A percentile compares a stretch with the other conserved stretches of the same genome.
phyloP scores from a whole-genome alignment of 352 stramenopile species.

The Globisporangium parvum region DNA sequence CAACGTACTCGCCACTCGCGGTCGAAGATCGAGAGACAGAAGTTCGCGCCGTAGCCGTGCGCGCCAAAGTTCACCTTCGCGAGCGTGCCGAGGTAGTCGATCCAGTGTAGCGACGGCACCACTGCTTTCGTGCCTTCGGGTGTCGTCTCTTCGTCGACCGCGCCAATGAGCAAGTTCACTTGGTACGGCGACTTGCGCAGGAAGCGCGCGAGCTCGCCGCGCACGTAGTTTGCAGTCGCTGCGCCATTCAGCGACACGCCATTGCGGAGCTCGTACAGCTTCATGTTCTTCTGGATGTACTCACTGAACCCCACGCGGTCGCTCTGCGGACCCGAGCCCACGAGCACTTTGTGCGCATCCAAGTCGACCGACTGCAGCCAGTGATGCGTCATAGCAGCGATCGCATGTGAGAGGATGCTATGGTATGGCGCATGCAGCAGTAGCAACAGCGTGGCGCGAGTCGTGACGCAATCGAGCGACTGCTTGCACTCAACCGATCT shows the following conservation, averaged over 20 bases:
- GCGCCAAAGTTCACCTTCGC: slow-evolving; percentile 84
- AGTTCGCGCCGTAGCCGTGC: slow-evolving; percentile 81
- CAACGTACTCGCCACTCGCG: slow-evolving; percentile 69
- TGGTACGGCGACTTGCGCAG: slow-evolving; percentile 82
- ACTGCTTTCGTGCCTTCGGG: slow-evolving; percentile 19
- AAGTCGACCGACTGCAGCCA: slow-evolving; percentile 45
- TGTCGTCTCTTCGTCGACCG: slow-evolving; percentile 42
- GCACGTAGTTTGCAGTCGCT: slow-evolving; percentile 82
- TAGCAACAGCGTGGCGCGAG: neutral
- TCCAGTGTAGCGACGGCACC: slow-evolving; percentile 81
- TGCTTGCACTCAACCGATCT: too few relatives aligned
- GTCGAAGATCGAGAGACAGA: slow-evolving; percentile 86
- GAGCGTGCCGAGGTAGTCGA: slow-evolving; percentile 85
- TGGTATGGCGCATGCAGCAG: neutral
- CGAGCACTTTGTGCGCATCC: slow-evolving; percentile 81
- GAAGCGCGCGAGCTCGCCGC: slow-evolving; percentile 70
- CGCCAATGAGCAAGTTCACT: slow-evolving; percentile 80
- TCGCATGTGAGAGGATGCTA: neutral
- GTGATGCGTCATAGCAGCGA: neutral
- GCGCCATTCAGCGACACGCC: slow-evolving; percentile 77
- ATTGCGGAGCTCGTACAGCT: slow-evolving; percentile 87
- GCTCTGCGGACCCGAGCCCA: slow-evolving; percentile 65
- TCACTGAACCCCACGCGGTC: slow-evolving; percentile 82
- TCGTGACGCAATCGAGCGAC: neutral
- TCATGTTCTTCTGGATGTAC: slow-evolving; percentile 91